Percentiles rank a stretch among this genome's conserved stretches.
These are phyloP conservation scores for Aechmea fasciata DNA, from an alignment of 176 grass and related monocot species.

Conservation along the genomic window DNA sequence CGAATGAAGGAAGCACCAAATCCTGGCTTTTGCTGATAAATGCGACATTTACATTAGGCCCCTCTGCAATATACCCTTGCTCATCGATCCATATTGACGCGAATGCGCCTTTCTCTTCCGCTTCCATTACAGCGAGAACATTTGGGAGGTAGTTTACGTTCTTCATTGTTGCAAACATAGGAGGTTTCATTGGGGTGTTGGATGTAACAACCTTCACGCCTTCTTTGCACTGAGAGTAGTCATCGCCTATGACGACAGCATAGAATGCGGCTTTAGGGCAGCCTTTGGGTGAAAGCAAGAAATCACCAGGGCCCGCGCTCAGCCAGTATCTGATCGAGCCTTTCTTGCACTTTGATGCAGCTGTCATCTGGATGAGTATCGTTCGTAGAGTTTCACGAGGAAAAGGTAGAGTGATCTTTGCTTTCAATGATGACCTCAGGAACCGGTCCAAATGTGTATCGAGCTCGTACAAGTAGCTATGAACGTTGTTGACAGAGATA, in stretches of 20 bases:
- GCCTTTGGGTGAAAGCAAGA: slow-evolving; percentile 51
- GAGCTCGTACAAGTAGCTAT: slow-evolving; percentile 61
- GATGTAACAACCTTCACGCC: slow-evolving; percentile 65
- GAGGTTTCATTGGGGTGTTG: slow-evolving; percentile 78
- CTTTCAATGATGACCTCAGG: slow-evolving; percentile 53
- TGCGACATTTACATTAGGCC: slow-evolving; percentile 76
- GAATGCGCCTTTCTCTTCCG: slow-evolving; percentile 62
- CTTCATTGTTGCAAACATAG: slow-evolving; percentile 63
- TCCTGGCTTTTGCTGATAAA: slow-evolving; percentile 41
- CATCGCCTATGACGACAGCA: slow-evolving; percentile 45
- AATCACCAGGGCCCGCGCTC: slow-evolving; percentile 62
- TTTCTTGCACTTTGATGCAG: slow-evolving; percentile 51
- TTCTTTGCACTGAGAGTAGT: slow-evolving; percentile 58
- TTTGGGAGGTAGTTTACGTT: slow-evolving; percentile 96
- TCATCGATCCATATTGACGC: slow-evolving; percentile 72
- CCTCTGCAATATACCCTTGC: slow-evolving; percentile 52
- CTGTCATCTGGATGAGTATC: slow-evolving; percentile 76
- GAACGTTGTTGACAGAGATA: background rate
- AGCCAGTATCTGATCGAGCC: slow-evolving; percentile 85
- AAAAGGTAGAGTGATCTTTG: slow-evolving; percentile 43
- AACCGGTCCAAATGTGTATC: slow-evolving; percentile 77
- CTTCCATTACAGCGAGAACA: slow-evolving; percentile 77
- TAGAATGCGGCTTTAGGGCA: slow-evolving; percentile 54
- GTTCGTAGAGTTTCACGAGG: slow-evolving; percentile 32
- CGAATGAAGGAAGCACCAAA: slow-evolving; percentile 53